Conservation (phyloP, 768 basidiomycete genomes). For the Pleurotus tuber-regium region DNA sequence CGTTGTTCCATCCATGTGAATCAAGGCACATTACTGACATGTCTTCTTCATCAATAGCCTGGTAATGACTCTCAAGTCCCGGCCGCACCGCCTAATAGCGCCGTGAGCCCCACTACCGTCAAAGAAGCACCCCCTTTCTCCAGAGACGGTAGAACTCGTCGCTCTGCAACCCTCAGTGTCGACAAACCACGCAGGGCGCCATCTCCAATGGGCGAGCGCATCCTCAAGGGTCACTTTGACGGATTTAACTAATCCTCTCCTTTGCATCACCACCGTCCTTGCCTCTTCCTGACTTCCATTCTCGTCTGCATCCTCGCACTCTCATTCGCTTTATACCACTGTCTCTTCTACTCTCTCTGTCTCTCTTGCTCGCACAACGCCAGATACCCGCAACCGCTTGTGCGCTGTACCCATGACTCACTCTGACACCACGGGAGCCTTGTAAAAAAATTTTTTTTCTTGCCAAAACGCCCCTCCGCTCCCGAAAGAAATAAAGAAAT, state of each 20-base stretch:
- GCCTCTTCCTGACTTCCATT: too few species aligned
- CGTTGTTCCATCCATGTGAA: not conserved
- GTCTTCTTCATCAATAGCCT: too few species aligned
- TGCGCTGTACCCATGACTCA: conserved; percentile 17
- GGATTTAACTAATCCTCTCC: conserved; percentile 65
- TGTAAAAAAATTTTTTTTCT: not conserved
- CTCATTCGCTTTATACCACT: conserved; percentile 14
- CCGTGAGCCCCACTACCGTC: conserved; percentile 40
- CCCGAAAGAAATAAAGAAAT: not conserved
- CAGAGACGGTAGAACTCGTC: conserved; percentile 39
- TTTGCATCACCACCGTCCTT: conserved; percentile 11
- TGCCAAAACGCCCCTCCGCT: not conserved
- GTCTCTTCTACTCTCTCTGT: conserved; percentile 12
- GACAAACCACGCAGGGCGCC: conserved; percentile 66
- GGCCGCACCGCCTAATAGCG: conserved; percentile 50
- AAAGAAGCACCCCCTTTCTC: conserved; percentile 23
- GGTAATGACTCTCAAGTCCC: too few species aligned
- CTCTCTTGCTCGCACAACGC: too few species aligned
- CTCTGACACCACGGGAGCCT: not conserved
- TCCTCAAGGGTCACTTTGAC: conserved; percentile 89
- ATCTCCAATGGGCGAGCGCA: conserved; percentile 89
- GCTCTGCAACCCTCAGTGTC: conserved; percentile 59
- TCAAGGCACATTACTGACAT: conserved; percentile 29
- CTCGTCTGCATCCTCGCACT: too few species aligned
- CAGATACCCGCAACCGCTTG: conserved; percentile 39